These are phyloP conservation scores for Ailanthus altissimus DNA, from an alignment of 345 rosid genomes.

Conservation along the genomic window DNA sequence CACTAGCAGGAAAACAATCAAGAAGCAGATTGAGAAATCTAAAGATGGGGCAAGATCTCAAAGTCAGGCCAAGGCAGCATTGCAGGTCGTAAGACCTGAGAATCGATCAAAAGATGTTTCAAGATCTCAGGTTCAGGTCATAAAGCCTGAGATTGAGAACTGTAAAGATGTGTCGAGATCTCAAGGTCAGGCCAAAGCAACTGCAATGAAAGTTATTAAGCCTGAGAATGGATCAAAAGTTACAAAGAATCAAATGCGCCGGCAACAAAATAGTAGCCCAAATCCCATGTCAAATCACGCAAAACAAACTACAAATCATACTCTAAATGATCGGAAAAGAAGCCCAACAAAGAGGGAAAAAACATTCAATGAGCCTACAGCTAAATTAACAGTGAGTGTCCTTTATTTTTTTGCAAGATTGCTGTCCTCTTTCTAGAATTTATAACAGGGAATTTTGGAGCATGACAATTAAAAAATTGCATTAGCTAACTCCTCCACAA, in stretches of 20 bases:
- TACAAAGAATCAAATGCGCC: slow-evolving; percentile 26
- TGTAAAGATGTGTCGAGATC: slow-evolving; percentile 38
- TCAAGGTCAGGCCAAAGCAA: slow-evolving; percentile 43
- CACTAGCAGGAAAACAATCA: slow-evolving; percentile 34
- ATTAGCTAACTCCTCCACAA: background rate
- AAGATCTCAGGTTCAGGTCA: slow-evolving; percentile 39
- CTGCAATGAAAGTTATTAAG: slow-evolving; percentile 34
- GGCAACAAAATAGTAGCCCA: slow-evolving; percentile 16
- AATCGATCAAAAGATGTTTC: too few species aligned
- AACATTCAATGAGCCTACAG: slow-evolving; percentile 18
- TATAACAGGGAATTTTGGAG: background rate
- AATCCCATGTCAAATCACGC: slow-evolving; percentile 32
- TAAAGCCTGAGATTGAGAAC: slow-evolving; percentile 25
- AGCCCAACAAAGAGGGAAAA: slow-evolving; percentile 30
- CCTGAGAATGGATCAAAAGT: slow-evolving; percentile 32
- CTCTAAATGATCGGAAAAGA: slow-evolving; percentile 30
- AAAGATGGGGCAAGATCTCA: slow-evolving; percentile 39
- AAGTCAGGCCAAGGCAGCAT: slow-evolving; percentile 39
- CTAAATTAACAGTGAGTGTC: slow-evolving; percentile 34
- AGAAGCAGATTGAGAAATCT: slow-evolving; percentile 37
- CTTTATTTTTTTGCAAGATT: background rate
- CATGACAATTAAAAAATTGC: background rate
- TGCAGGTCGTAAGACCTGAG: too few species aligned
- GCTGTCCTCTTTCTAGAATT: slow-evolving; percentile 1
- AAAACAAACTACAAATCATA: slow-evolving; percentile 15